Conservation (phyloP, 441 rosid species). For the Isatis lusitanica region DNA sequence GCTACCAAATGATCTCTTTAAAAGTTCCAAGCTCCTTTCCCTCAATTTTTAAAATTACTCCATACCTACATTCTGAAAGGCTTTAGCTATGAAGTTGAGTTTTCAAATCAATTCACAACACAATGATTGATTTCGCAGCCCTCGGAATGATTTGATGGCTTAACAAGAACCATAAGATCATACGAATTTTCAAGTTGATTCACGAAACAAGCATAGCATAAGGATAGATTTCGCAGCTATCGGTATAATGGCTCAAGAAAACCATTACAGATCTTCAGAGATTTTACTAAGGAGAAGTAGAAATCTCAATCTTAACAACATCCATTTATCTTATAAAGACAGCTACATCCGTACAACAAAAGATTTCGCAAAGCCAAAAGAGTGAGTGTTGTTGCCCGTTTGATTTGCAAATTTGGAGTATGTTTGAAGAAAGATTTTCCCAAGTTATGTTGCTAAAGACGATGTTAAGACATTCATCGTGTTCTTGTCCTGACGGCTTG, state of each 20-base stretch:
- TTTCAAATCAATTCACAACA: too few relatives aligned
- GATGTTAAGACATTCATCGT: slow-evolving; percentile 19
- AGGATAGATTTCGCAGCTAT: too few relatives aligned
- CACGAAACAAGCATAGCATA: too few relatives aligned
- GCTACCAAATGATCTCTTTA: not conserved
- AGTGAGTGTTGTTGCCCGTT: not conserved
- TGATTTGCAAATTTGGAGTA: slow-evolving; percentile 11
- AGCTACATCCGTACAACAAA: slow-evolving; percentile 11
- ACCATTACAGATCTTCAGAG: not conserved
- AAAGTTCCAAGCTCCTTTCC: not conserved
- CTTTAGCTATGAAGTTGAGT: not conserved
- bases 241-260: not conserved
- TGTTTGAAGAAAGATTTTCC: not conserved
- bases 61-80: not conserved
- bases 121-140: too few relatives aligned
- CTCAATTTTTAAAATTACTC: not conserved
- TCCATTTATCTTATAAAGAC: slow-evolving; percentile 3
- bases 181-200: too few relatives aligned
- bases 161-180: too few relatives aligned
- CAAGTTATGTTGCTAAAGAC: slow-evolving; percentile 8
- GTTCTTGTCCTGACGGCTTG: slow-evolving; percentile 30
- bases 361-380: not conserved
- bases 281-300: not conserved
- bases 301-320: slow-evolving; percentile 4
- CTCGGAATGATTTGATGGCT: not conserved